phyloP scores from a whole-genome alignment of 345 rosid genomes.

The Dipteronia dyeriana region DNA sequence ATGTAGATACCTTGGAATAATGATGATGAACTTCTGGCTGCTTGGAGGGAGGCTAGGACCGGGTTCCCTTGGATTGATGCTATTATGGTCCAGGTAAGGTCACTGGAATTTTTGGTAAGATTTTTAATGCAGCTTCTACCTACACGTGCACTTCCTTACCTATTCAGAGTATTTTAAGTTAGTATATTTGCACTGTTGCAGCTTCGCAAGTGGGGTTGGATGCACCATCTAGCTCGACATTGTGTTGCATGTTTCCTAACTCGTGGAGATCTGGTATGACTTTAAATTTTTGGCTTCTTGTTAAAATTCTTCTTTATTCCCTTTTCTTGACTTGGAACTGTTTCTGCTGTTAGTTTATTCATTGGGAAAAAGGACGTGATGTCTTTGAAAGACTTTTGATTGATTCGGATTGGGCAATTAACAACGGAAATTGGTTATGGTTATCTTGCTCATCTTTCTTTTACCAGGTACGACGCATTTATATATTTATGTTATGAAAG shows the following conservation, averaged over 20 bases:
- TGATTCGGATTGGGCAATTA: conserved; percentile 96
- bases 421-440: conserved; percentile 97
- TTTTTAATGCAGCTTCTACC: neutral
- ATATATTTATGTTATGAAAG: neutral
- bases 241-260: conserved; percentile 93
- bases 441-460: conserved; percentile 95
- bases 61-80: conserved; percentile 99
- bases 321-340: conserved; percentile 26
- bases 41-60: conserved; percentile 94
- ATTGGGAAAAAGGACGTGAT: conserved; percentile 98
- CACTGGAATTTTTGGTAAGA: conserved; percentile 22
- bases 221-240: conserved; percentile 95
- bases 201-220: conserved; percentile 98
- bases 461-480: conserved; percentile 62
- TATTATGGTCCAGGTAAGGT: conserved; percentile 87
- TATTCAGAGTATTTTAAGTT: conserved; percentile 4
- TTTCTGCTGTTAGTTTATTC: conserved; percentile 71
- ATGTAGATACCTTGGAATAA: conserved; percentile 91
- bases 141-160: neutral
- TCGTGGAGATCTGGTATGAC: conserved; percentile 88
- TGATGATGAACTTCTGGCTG: conserved; percentile 62
- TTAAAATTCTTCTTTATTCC: conserved; percentile 11
- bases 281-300: neutral
- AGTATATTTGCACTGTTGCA: conserved; percentile 29
- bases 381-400: conserved; percentile 89